Evolutionary conservation across 192 early-diverging fungal species (phyloP).

Genomic region (Coemansia sp.): DNA sequence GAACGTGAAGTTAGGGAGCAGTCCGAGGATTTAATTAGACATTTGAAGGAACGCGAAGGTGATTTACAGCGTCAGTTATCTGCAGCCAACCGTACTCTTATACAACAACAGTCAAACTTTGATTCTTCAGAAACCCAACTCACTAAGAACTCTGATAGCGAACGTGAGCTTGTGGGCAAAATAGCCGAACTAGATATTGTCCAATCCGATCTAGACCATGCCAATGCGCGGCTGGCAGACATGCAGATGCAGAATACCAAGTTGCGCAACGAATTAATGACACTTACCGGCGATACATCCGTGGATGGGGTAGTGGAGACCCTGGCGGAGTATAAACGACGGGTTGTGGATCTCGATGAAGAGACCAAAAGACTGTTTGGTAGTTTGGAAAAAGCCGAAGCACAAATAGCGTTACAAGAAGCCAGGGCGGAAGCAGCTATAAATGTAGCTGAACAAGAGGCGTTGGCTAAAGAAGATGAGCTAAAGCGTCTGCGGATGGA

Average conservation of each 20-base stretch:
- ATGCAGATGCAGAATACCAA: constrained; percentile 69
- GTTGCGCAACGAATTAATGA: constrained; percentile 48
- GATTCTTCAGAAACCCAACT: constrained; percentile 72
- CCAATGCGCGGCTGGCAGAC: constrained; percentile 67
- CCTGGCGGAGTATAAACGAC: constrained; percentile 44
- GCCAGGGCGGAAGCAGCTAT: constrained; percentile 8
- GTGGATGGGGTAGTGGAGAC: constrained; percentile 21
- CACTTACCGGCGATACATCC: constrained; percentile 24
- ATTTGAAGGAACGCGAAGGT: constrained; percentile 82
- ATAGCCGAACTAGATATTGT: constrained; percentile 90
- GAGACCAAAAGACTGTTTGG: constrained; percentile 36
- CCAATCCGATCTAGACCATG: constrained; percentile 78
- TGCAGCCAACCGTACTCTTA: constrained; percentile 74
- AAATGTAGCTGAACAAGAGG: constrained; percentile 26
- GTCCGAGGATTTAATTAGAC: constrained; percentile 76
- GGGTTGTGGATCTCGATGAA: constrained; percentile 34
- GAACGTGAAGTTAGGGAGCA: constrained; percentile 72
- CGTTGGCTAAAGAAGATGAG: constrained; percentile 59
- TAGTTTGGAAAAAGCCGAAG: constrained; percentile 36
- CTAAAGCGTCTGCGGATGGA: constrained; percentile 54
- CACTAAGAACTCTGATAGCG: constrained; percentile 60
- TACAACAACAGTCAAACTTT: constrained; percentile 63
- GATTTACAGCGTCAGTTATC: constrained; percentile 80
- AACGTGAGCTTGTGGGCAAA: constrained; percentile 77
- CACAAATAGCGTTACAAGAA: constrained; percentile 30